A percentile compares a stretch with the other conserved stretches of the same genome.
These are phyloP conservation scores for Lachnellula subtilissima DNA, from an alignment of 2,329 filamentous ascomycete genomes.

Conservation along the genomic window DNA sequence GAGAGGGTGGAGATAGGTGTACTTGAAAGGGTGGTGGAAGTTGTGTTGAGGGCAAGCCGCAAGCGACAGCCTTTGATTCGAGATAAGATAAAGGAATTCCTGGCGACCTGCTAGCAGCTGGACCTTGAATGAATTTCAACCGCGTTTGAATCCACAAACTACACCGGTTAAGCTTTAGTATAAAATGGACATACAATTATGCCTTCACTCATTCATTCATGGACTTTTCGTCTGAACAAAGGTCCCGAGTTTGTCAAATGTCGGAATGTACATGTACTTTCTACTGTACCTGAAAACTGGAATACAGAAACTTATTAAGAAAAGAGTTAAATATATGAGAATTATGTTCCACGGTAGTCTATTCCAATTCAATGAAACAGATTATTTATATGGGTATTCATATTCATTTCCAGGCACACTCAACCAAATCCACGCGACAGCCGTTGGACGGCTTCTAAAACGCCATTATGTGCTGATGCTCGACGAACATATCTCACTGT, in stretches of 20 bases:
- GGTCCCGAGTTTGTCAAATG: too few relatives aligned
- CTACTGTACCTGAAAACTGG: too few relatives aligned
- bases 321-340: neutral
- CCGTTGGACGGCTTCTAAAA: conserved; percentile 8
- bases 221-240: neutral
- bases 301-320: neutral
- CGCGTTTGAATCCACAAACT: neutral
- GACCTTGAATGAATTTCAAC: neutral
- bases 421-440: conserved; percentile 4
- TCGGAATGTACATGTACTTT: too few relatives aligned
- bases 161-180: neutral
- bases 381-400: conserved; percentile 11
- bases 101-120: neutral
- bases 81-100: too few relatives aligned
- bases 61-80: neutral
- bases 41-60: neutral
- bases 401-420: conserved; percentile 13
- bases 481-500: conserved; percentile 3
- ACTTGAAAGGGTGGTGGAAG: neutral
- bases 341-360: neutral
- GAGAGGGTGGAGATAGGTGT: too few relatives aligned
- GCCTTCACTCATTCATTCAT: neutral
- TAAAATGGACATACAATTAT: neutral
- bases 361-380: neutral
- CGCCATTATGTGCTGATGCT: conserved; percentile 13